Base-by-base conservation (phyloP, 2,329 filamentous ascomycete species). In the Talaromyces verruculosus region DNA sequence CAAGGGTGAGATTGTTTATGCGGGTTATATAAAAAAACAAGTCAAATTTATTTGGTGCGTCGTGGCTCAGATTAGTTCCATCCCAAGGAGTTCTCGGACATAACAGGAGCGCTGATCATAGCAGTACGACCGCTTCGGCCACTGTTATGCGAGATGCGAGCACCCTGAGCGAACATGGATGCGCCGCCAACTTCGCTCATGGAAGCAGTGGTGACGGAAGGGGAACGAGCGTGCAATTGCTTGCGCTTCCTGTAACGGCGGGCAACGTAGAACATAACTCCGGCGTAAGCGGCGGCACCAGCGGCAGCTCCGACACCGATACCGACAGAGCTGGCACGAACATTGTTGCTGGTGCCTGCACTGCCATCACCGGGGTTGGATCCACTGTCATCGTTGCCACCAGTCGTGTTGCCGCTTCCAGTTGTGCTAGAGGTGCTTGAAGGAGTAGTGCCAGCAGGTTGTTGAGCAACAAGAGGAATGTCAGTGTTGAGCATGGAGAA, bases 261-360 rank as follows among this genome's bases (percentile, higher is more conserved):
- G 60, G 93, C 93, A 70, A 97, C 88, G 73, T 95, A 89, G 82
- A 97, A 94, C 93, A 97, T 97, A 77, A 92, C 93, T 13, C 91
- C 91, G 74, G 93, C 93, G 71, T 97, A 97, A n/a, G 92, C 89
- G 61, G 89, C 90, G 49, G 91, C 92, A 73, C 93, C 89, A 51
- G 87, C 86, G 37, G 93, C 87, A 30, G 91, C 90, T 72, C 91
- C 92, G 25, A 92, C 84, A 65, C 90, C 91, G 73, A 97, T 91
- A 73, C 80, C 86, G 69, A 82, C 87, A 73, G 82, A 89, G 77
- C 77, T 81, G 37, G 77, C 73, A 61, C 75, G 75, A 47, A 80
- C 76, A 41, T 75, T 71, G 59, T 75, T 76, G 28, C 75, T 73
- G 66, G 70, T 74, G 71, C 78, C 79, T 57, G 81, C 81, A 65